Evolutionary conservation across 140 eudicot genomes (phyloP).

Genomic region (Erigeron philadelphicus): DNA sequence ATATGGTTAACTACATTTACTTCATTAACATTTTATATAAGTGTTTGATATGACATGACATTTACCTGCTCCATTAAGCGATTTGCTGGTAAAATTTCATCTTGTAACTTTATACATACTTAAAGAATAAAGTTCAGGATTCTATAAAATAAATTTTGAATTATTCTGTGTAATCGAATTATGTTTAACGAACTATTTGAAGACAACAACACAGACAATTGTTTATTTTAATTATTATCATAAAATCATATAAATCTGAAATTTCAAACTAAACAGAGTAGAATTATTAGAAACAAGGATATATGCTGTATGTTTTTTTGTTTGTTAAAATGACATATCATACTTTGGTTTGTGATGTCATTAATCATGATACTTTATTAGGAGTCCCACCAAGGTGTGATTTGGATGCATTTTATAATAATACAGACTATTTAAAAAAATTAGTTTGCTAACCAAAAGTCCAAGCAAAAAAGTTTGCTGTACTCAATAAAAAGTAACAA

Average conservation of each 20-base stretch:
- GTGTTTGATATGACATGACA: neutral
- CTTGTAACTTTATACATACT: neutral
- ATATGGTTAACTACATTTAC: neutral
- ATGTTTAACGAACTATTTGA: no score
- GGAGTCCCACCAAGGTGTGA: neutral
- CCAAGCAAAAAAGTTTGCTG: no score
- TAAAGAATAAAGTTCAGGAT: neutral
- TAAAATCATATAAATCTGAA: neutral
- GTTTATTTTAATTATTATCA: no score
- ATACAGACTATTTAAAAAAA: neutral
- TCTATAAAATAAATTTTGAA: neutral
- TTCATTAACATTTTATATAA: neutral
- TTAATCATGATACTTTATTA: constrained; percentile 1
- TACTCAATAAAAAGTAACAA: no score
- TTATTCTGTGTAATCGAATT: no score
- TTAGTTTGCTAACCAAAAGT: no score
- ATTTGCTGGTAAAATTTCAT: constrained; percentile 6
- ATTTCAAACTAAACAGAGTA: neutral
- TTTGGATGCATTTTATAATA: neutral
- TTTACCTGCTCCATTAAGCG: constrained; percentile 13
- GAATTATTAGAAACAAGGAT: no score
- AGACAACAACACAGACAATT: no score
- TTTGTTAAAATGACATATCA: neutral
- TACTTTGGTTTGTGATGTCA: neutral
- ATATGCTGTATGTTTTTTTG: no score